Percentiles rank a stretch among this genome's conserved stretches.
Evolutionary conservation across 2,329 filamentous ascomycete species (phyloP).

Genomic region (Sporothrix brasiliensis): DNA sequence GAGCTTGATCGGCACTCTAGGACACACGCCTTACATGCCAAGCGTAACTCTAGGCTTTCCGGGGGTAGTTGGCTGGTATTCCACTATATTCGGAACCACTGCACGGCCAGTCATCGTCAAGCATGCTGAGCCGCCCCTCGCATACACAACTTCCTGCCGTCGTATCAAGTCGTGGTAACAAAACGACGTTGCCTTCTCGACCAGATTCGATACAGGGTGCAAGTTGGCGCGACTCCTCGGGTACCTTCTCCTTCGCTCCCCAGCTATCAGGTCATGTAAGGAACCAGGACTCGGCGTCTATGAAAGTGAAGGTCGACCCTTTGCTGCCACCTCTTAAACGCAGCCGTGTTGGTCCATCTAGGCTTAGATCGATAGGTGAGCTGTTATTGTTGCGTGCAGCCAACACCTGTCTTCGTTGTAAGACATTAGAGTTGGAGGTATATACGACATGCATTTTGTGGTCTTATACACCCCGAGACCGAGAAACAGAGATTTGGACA

Average conservation of each 20-base stretch:
- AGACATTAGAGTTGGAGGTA: constrained; percentile 52
- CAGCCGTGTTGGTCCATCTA: constrained; percentile 55
- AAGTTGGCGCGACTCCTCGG: neutral
- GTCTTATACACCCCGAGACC: too few relatives aligned
- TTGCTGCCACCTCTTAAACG: constrained; percentile 59
- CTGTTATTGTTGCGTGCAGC: constrained; percentile 54
- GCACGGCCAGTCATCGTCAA: constrained; percentile 37
- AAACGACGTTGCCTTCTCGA: constrained; percentile 45
- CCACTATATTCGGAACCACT: neutral
- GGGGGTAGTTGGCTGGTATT: constrained; percentile 43
- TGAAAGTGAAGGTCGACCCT: constrained; percentile 55
- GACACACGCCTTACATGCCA: constrained; percentile 44
- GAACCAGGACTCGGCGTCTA: constrained; percentile 44
- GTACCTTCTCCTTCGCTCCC: constrained; percentile 44
- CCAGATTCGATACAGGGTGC: constrained; percentile 37
- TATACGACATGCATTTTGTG: neutral
- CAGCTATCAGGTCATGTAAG: neutral
- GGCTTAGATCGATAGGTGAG: constrained; percentile 61
- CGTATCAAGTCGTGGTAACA: constrained; percentile 44
- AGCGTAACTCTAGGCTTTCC: constrained; percentile 40
- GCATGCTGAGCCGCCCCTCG: constrained; percentile 43
- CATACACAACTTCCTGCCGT: constrained; percentile 42
- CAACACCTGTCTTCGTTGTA: constrained; percentile 57
- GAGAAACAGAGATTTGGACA: too few relatives aligned
- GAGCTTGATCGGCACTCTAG: constrained; percentile 57